These are phyloP conservation scores for Auriculariales sp. DNA, from an alignment of 768 basidiomycete genomes.

Conservation along the genomic window DNA sequence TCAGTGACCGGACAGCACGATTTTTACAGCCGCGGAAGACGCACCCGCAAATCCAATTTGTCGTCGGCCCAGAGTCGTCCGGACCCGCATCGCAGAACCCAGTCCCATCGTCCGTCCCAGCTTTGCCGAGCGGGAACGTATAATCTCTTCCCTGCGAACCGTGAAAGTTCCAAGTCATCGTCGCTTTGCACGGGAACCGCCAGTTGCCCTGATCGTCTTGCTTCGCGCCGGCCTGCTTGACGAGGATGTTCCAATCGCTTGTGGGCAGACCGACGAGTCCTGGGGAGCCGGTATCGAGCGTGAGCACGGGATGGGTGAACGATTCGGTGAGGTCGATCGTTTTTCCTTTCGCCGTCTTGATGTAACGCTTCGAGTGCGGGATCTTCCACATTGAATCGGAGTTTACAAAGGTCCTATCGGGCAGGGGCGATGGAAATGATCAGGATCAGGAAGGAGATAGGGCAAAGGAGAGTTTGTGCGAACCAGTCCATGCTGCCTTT, in stretches of 20 bases:
- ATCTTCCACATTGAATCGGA: constrained; percentile 1
- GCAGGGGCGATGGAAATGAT: background rate
- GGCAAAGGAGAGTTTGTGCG: background rate
- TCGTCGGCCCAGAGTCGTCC: constrained; percentile 5
- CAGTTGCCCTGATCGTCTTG: constrained; percentile 2
- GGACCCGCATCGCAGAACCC: constrained; percentile 4
- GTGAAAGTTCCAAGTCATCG: constrained; percentile 6
- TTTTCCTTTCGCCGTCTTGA: background rate
- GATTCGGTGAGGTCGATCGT: constrained; percentile 1
- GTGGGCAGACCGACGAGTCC: constrained; percentile 5
- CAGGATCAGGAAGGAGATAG: background rate
- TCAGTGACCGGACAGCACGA: background rate
- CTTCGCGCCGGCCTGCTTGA: constrained; percentile 1
- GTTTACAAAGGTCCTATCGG: background rate
- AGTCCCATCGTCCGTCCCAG: constrained; percentile 1
- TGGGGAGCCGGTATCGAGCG: constrained; percentile 4
- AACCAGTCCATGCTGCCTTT: constrained; percentile 6
- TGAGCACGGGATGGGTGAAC: constrained; percentile 2
- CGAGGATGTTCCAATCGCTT: constrained; percentile 5
- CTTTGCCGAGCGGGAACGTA: constrained; percentile 3
- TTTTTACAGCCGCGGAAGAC: no score
- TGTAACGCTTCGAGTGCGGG: background rate
- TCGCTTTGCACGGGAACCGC: constrained; percentile 2
- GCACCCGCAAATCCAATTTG: constrained; percentile 4
- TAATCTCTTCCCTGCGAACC: constrained; percentile 3